phyloP scores from a whole-genome alignment of 768 basidiomycete genomes.

The Termitomyces sp. region DNA sequence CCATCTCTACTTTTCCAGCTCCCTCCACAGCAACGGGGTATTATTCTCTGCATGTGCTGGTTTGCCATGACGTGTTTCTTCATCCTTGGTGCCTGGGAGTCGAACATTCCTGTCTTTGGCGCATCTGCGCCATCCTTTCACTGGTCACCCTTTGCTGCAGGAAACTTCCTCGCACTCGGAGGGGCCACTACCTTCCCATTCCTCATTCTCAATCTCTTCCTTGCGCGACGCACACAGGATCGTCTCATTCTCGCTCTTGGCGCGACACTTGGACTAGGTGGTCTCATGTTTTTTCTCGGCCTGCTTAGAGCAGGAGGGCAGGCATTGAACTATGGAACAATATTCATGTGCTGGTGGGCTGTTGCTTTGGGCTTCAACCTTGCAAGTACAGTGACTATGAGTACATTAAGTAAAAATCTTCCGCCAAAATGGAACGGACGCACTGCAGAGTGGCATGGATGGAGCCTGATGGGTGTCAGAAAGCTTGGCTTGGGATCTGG shows the following conservation, averaged over 20 bases:
- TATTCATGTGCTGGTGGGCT: slow-evolving; percentile 50
- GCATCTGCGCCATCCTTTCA: slow-evolving; percentile 34
- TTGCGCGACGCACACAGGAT: slow-evolving; percentile 56
- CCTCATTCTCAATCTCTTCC: slow-evolving; percentile 53
- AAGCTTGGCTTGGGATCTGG: too few relatives aligned
- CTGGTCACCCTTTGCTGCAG: slow-evolving; percentile 59
- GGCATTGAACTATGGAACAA: slow-evolving; percentile 31
- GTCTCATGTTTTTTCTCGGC: slow-evolving; percentile 45
- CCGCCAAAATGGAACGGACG: slow-evolving; percentile 56
- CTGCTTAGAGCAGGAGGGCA: slow-evolving; percentile 29
- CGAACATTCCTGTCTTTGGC: slow-evolving; percentile 61
- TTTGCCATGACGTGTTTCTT: slow-evolving; percentile 68
- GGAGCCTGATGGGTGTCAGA: too few relatives aligned
- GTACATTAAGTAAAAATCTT: slow-evolving; percentile 63
- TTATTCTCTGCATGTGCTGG: slow-evolving; percentile 63
- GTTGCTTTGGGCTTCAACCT: slow-evolving; percentile 72
- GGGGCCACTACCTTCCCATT: slow-evolving; percentile 61
- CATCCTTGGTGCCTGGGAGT: slow-evolving; percentile 65
- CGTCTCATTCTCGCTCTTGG: slow-evolving; percentile 53
- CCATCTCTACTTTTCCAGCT: slow-evolving; percentile 9
- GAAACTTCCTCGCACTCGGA: slow-evolving; percentile 67
- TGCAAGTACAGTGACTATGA: slow-evolving; percentile 64
- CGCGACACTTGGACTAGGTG: slow-evolving; percentile 41
- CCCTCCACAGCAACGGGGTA: slow-evolving; percentile 38
- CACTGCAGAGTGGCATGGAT: too few relatives aligned